Percentiles rank a stretch among this genome's conserved stretches.
Evolutionary conservation across 768 basidiomycete species (phyloP).

Genomic region (Leccinum boreale): DNA sequence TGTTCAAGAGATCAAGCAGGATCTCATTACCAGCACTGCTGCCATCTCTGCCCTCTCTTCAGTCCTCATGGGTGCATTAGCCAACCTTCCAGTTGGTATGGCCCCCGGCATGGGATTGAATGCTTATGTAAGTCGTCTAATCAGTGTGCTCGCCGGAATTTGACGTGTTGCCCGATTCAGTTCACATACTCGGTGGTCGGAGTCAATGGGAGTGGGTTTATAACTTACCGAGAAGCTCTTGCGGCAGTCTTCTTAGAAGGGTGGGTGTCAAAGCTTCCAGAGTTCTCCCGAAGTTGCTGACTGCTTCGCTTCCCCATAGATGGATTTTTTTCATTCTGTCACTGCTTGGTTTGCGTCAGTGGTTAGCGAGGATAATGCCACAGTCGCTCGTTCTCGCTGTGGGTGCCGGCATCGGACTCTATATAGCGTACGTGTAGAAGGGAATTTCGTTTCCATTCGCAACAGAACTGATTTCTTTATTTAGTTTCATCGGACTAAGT

Average conservation of each 20-base stretch:
- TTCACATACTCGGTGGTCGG: constrained; percentile 89
- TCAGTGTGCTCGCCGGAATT: neutral
- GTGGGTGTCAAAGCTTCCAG: constrained; percentile 36
- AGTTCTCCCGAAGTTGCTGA: neutral
- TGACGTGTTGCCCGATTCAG: constrained; percentile 34
- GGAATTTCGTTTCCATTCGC: neutral
- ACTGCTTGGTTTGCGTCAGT: constrained; percentile 81
- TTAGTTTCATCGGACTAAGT: constrained; percentile 75
- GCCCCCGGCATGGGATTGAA: constrained; percentile 85
- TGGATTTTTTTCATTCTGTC: constrained; percentile 83
- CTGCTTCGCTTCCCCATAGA: constrained; percentile 31
- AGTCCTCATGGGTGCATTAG: constrained; percentile 79
- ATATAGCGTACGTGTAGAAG: constrained; percentile 63
- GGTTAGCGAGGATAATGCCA: constrained; percentile 86
- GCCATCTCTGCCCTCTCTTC: constrained; percentile 72
- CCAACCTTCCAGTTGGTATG: constrained; percentile 87
- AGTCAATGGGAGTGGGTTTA: constrained; percentile 66
- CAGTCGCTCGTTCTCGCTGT: constrained; percentile 82
- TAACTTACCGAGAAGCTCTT: constrained; percentile 76
- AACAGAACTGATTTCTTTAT: constrained; percentile 3
- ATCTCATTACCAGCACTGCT: constrained; percentile 82
- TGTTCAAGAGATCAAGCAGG: constrained; percentile 58
- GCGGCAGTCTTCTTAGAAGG: constrained; percentile 88
- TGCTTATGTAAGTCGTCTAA: constrained; percentile 57
- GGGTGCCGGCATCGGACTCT: constrained; percentile 84